A percentile compares a stretch with the other conserved stretches of the same genome.
These are phyloP conservation scores for Talaromyces sp. DNA, from an alignment of 2,329 filamentous ascomycete genomes.

Conservation along the genomic window DNA sequence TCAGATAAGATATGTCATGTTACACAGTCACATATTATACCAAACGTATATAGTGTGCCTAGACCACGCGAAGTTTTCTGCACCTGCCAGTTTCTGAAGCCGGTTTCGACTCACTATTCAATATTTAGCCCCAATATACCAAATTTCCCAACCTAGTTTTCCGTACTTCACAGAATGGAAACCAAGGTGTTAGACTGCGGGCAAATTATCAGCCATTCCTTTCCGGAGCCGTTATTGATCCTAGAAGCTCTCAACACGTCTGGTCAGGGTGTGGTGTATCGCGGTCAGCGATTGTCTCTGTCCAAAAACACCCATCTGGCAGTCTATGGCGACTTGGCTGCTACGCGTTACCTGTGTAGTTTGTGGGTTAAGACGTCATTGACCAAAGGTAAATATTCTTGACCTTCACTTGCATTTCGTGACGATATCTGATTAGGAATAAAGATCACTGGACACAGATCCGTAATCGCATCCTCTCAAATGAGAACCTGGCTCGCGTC, in stretches of 20 bases:
- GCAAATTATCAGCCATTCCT: neutral
- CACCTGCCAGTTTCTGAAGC: too few species aligned
- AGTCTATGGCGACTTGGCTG: constrained; percentile 2
- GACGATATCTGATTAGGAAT: too few species aligned
- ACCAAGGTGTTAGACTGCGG: neutral
- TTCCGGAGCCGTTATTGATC: neutral
- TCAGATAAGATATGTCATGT: too few species aligned
- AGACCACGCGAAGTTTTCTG: too few species aligned
- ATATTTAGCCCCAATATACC: too few species aligned
- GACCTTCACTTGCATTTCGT: neutral
- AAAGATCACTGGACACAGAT: neutral
- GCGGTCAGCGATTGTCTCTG: neutral
- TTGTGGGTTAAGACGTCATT: neutral
- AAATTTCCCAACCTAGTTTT: neutral
- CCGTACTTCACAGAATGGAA: neutral
- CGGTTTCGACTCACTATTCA: too few species aligned
- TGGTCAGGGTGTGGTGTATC: neutral
- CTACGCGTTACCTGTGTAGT: neutral
- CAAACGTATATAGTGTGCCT: too few species aligned
- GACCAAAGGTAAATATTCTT: neutral
- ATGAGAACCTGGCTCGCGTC: neutral
- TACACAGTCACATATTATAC: too few species aligned
- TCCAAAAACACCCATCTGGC: constrained; percentile 7
- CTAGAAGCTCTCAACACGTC: constrained; percentile 9
- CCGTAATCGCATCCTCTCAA: neutral